These are phyloP conservation scores for Biscutella laevigata DNA, from an alignment of 441 rosid species.

Conservation along the genomic window DNA sequence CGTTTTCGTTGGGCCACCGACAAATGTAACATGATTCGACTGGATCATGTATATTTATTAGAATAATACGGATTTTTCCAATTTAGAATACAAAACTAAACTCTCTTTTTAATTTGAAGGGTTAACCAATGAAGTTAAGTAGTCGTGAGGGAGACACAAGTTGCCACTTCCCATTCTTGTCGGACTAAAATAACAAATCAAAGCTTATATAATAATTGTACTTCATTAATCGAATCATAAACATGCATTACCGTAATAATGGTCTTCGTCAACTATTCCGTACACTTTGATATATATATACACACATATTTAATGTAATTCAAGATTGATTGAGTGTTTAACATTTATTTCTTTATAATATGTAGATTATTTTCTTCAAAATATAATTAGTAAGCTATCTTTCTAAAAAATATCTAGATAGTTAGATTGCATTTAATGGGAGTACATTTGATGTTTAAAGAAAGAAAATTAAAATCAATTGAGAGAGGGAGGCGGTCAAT, in stretches of 20 bases:
- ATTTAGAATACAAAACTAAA: background rate
- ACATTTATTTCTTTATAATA: too few relatives aligned
- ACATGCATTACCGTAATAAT: conserved; percentile 15
- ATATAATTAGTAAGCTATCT: too few relatives aligned
- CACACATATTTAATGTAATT: background rate
- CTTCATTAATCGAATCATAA: conserved; percentile 1
- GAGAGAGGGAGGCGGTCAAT: conserved; percentile 13
- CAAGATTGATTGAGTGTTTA: too few relatives aligned
- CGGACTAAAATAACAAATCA: background rate
- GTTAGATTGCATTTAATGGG: too few relatives aligned
- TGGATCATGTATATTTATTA: background rate
- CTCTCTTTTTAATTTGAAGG: background rate
- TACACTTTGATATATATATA: background rate
- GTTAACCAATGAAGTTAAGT: conserved; percentile 2
- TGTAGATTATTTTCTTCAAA: too few relatives aligned
- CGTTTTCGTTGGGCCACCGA: conserved; percentile 8
- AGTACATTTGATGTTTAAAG: background rate
- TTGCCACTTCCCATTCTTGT: conserved; percentile 22
- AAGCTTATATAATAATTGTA: background rate
- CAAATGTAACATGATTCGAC: background rate
- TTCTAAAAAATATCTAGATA: too few relatives aligned
- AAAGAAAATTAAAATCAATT: background rate
- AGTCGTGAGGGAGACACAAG: conserved; percentile 23
- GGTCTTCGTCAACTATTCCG: conserved; percentile 5
- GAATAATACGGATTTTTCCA: too few relatives aligned